These are phyloP conservation scores for Erythrophleum ivorense DNA, from an alignment of 331 rosid genomes.

Conservation along the genomic window DNA sequence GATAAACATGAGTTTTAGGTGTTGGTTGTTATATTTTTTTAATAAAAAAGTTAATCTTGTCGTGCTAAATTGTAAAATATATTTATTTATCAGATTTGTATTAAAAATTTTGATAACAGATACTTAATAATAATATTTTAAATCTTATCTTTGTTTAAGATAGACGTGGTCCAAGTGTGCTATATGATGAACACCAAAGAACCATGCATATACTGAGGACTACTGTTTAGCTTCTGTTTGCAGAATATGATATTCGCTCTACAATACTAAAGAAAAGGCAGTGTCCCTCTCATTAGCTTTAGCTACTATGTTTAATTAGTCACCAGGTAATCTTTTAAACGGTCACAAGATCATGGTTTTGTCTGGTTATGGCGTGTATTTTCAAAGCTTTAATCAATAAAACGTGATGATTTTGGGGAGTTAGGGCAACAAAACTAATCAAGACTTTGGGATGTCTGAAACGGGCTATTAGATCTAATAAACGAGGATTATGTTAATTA, in stretches of 20 bases:
- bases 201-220: slow-evolving; percentile 39
- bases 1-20: not conserved
- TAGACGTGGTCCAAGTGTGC: slow-evolving; percentile 40
- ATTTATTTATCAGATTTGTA: not conserved
- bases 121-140: not conserved
- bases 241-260: slow-evolving; percentile 37
- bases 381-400: slow-evolving; percentile 34
- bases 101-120: not conserved
- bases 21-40: not conserved
- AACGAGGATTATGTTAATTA: slow-evolving; percentile 37
- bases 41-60: not conserved
- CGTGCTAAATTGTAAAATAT: not conserved
- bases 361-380: slow-evolving; percentile 40
- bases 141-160: not conserved
- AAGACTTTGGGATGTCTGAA: slow-evolving; percentile 27
- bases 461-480: slow-evolving; percentile 19
- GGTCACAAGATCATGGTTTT: slow-evolving; percentile 38
- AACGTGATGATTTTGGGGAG: slow-evolving; percentile 38
- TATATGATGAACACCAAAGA: slow-evolving; percentile 29
- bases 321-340: slow-evolving; percentile 47
- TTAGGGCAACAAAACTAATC: slow-evolving; percentile 32
- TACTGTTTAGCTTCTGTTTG: slow-evolving; percentile 39
- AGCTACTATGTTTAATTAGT: slow-evolving; percentile 45
- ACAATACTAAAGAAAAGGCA: slow-evolving; percentile 40
- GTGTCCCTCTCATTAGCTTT: slow-evolving; percentile 59